Percentiles rank a stretch among this genome's conserved stretches.
These are phyloP conservation scores for Amauroascus verrucosus DNA, from an alignment of 2,329 filamentous ascomycete genomes.

Conservation along the genomic window DNA sequence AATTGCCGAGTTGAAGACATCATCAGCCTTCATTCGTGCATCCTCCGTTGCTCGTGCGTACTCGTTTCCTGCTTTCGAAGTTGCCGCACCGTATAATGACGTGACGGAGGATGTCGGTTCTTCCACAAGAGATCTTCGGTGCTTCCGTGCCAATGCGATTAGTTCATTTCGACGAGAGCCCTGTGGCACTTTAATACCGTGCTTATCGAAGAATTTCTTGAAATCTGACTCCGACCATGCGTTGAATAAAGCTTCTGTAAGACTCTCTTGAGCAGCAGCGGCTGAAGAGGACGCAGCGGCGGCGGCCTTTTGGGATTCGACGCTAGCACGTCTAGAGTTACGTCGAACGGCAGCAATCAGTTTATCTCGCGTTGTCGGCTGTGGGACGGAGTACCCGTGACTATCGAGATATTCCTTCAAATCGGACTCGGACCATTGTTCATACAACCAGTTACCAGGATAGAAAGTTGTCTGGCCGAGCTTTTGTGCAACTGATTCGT, in stretches of 20 bases:
- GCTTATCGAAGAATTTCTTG: constrained; percentile 89
- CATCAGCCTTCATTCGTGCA: constrained; percentile 50
- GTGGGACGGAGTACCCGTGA: constrained; percentile 74
- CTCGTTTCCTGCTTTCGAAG: constrained; percentile 63
- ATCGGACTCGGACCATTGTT: constrained; percentile 83
- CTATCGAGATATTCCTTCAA: constrained; percentile 89
- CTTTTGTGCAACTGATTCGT: constrained; percentile 66
- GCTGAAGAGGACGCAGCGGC: constrained; percentile 54
- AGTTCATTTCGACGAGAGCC: constrained; percentile 86
- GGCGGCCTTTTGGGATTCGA: constrained; percentile 54
- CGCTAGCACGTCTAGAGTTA: constrained; percentile 69
- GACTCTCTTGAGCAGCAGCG: constrained; percentile 58
- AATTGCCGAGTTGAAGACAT: constrained; percentile 56
- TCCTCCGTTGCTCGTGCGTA: constrained; percentile 66
- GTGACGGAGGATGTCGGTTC: constrained; percentile 32
- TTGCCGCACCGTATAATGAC: constrained; percentile 55
- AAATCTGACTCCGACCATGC: constrained; percentile 83
- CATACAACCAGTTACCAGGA: constrained; percentile 90
- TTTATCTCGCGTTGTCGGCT: constrained; percentile 74
- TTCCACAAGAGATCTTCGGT: constrained; percentile 53
- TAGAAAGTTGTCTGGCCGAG: constrained; percentile 69
- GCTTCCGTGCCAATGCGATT: constrained; percentile 77
- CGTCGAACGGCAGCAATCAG: constrained; percentile 82
- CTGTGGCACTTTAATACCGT: constrained; percentile 79
- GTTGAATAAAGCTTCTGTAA: constrained; percentile 77